These are phyloP conservation scores for Dissoconium aciculare DNA, from an alignment of 2,329 filamentous ascomycete species.

Conservation along the genomic window DNA sequence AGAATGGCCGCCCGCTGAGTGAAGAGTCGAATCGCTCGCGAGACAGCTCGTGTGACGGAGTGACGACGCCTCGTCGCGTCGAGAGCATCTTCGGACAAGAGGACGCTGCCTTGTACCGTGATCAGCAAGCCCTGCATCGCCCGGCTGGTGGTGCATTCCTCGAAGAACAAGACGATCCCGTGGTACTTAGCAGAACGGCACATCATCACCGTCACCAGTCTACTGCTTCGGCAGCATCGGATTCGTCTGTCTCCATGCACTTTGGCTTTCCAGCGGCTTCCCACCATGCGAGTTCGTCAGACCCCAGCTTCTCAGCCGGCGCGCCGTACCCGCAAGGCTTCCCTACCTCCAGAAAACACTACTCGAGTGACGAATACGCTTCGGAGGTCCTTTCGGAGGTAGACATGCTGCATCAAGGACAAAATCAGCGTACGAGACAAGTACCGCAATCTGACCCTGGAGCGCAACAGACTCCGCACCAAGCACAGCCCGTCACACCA, in stretches of 20 bases:
- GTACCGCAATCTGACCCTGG: neutral
- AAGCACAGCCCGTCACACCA: neutral
- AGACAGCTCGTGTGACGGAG: slow-evolving; percentile 39
- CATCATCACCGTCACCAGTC: slow-evolving; percentile 7
- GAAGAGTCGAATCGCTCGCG: slow-evolving; percentile 50
- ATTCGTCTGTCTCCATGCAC: neutral
- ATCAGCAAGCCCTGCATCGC: slow-evolving; percentile 41
- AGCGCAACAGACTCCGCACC: slow-evolving; percentile 2
- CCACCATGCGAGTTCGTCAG: neutral
- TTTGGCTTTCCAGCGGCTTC: neutral
- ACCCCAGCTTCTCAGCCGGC: neutral
- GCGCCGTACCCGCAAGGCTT: no score
- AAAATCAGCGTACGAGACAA: neutral
- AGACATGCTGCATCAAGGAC: no score
- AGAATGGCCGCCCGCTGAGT: slow-evolving; percentile 17
- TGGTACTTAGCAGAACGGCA: slow-evolving; percentile 2
- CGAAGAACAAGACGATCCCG: slow-evolving; percentile 17
- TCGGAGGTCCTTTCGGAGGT: no score
- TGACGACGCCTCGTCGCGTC: slow-evolving; percentile 52
- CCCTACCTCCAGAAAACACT: no score
- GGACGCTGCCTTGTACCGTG: slow-evolving; percentile 57
- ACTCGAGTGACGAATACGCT: no score
- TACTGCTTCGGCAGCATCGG: neutral
- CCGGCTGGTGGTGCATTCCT: slow-evolving; percentile 30
- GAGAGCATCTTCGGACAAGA: slow-evolving; percentile 63